A percentile compares a stretch with the other conserved stretches of the same genome.
Conservation (phyloP, 1,139 yeast species). For the Yamadazyma dushanensis region DNA sequence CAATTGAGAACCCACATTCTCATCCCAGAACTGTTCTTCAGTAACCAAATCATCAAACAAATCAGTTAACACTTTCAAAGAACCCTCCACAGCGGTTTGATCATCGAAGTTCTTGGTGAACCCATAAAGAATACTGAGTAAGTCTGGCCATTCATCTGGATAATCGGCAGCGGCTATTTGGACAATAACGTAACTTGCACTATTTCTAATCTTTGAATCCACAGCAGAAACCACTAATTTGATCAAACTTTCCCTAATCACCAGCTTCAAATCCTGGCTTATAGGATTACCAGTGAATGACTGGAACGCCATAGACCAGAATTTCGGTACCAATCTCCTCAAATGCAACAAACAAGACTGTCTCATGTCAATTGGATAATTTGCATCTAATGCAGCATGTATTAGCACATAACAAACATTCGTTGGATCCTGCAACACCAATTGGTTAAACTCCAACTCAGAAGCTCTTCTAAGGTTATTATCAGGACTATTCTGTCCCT, state of each 20-base stretch:
- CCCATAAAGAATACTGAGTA: slow-evolving; percentile 51
- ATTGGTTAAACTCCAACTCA: slow-evolving; percentile 33
- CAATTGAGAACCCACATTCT: slow-evolving; percentile 60
- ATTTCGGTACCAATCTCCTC: slow-evolving; percentile 66
- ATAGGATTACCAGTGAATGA: slow-evolving; percentile 73
- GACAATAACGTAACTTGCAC: slow-evolving; percentile 73
- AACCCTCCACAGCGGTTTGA: slow-evolving; percentile 51
- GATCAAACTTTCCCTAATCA: slow-evolving; percentile 52
- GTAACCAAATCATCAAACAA: slow-evolving; percentile 82
- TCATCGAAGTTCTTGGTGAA: slow-evolving; percentile 33
- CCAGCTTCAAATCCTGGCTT: slow-evolving; percentile 49
- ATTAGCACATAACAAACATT: slow-evolving; percentile 29
- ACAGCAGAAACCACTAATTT: slow-evolving; percentile 49
- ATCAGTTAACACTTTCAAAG: slow-evolving; percentile 70
- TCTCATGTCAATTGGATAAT: slow-evolving; percentile 32
- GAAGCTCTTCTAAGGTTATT: slow-evolving; percentile 34
- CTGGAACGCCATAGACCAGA: slow-evolving; percentile 86
- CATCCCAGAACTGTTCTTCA: slow-evolving; percentile 83
- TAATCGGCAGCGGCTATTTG: slow-evolving; percentile 88
- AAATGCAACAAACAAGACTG: slow-evolving; percentile 73
- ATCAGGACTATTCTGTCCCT: slow-evolving; percentile 38
- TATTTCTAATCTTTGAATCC: slow-evolving; percentile 62
- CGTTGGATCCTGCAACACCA: slow-evolving; percentile 32
- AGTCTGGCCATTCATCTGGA: slow-evolving; percentile 94
- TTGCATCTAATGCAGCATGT: slow-evolving; percentile 22